These are phyloP conservation scores for Mycena metata DNA, from an alignment of 768 basidiomycete genomes.

Conservation along the genomic window DNA sequence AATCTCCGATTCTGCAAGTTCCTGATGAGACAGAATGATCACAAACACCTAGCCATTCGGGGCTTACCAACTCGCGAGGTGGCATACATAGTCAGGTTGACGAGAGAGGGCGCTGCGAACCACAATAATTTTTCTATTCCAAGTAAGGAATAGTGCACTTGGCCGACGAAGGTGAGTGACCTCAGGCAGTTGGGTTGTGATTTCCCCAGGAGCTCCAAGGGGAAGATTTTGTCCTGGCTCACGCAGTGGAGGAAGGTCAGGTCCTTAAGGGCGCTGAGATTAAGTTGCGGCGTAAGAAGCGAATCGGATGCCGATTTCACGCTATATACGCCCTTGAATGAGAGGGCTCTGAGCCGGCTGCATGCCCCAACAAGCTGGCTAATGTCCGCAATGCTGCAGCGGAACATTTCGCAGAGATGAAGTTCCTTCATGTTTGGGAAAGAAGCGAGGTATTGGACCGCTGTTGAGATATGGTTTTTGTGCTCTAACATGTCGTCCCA, in stretches of 20 bases:
- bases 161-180: not conserved
- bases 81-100: not conserved
- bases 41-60: no score
- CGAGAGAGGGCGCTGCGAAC: not conserved
- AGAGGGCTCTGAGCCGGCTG: not conserved
- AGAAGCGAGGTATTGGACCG: not conserved
- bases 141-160: no score
- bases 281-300: not conserved
- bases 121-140: not conserved
- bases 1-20: no score
- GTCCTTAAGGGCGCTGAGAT: not conserved
- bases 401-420: not conserved
- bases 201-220: not conserved
- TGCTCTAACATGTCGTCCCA: not conserved
- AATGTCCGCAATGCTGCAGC: not conserved
- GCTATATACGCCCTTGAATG: no score
- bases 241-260: not conserved
- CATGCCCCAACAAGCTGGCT: not conserved
- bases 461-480: not conserved
- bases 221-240: not conserved
- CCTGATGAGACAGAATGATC: no score
- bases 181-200: not conserved
- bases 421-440: constrained; percentile 8
- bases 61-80: no score
- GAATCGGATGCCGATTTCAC: no score